Base-by-base conservation (phyloP, 306 rosid species). In the Oemleria cerasiformis region DNA sequence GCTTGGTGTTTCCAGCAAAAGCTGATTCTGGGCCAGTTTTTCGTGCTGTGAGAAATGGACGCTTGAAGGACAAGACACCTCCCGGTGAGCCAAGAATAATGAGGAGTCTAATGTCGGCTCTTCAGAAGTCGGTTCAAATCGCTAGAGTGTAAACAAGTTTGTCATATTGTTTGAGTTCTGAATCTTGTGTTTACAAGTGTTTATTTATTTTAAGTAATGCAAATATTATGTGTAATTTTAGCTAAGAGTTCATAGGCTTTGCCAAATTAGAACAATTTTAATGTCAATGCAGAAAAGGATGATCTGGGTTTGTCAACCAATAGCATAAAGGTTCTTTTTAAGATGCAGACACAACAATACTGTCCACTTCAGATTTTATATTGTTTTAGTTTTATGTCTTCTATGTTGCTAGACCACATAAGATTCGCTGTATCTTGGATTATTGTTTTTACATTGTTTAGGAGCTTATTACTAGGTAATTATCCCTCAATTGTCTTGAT, bases 71-170 rank as follows among this genome's bases (percentile, higher is more conserved):
- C 67, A 78, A 74, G 65, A 76, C 83, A 36, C 92, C 84, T n/a
- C 97, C 97, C 0, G 97, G 99, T 45, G 97, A 94, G 66, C 91
- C 96, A 15, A 89, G 99, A 76, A 89, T 94, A 43, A 94, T 94
- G 97, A 86, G 95, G 74, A 91, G 96, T 68, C 96, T 91, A 73
- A 82, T 86, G 70, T 60, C 63, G 74, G 99, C 99, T 76, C 92
- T 94, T 51, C 78, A 87, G 79, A 91, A 84, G 73, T 89, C 97
- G 0, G 91, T 94, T 82, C 81, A 87, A 81, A 94, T 94, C 5
- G 82, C 97, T 30, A 80, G 75, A 77, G 73, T 86, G 65, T 89
- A 83, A 88, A 63, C 50, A 5, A 65, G 21, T 25, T 42, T 34
- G 14, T 50, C 9, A 0, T 60, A 12, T 0, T 36, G 12, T 53